Evolutionary conservation across 768 basidiomycete species (phyloP), one percentile per base, ranked within the genome.

Genomic region (Serendipita sp.): DNA sequence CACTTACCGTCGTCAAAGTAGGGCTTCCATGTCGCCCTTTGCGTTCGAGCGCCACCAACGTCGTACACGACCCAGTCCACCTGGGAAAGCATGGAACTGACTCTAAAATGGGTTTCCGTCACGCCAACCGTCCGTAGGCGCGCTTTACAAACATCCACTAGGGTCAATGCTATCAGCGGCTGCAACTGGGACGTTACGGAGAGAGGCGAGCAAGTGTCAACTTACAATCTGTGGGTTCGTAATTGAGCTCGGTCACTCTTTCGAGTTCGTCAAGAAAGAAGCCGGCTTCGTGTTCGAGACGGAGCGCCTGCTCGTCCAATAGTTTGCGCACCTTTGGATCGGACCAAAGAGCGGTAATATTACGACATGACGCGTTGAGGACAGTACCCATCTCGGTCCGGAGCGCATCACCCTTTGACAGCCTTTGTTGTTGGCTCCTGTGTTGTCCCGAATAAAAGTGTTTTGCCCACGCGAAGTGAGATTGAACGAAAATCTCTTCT

Each of bases 261-360:
- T 67, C 66, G 41, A 67, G 54, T 16, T 67, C 66, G 62, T 67
- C 60, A 23, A 67, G 60, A 65, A 67, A 67, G 65, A 67, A 67
- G 7, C 66, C 66, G 18, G 66, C 65, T 36, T 65, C 65, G 35
- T 66, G 65, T 32, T 65, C 65, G 11, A 65, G 58, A 23, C 64
- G 65, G 36, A 67, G 48, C 38, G 47, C 65, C 45, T 65, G 44
- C 18, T 45, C 44, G 46, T 54, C 18, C 41, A 67, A 47, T 34
- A 67, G n/a, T 3, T 32, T 18, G 23, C 58, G 66, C 36, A 67
- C 66, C 10, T 60, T 41, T 3, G 65, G 66, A 30, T 60, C 65
- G n/a, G 16, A n/a, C 66, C 66, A 67, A 15, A 67, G 65, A n/a
- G 32, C 62, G 34, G 63, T 60, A 52, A 67, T 67, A 35, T 23